Evolutionary conservation across 2,329 filamentous ascomycete species (phyloP).

Genomic region (Colletotrichum sp.): DNA sequence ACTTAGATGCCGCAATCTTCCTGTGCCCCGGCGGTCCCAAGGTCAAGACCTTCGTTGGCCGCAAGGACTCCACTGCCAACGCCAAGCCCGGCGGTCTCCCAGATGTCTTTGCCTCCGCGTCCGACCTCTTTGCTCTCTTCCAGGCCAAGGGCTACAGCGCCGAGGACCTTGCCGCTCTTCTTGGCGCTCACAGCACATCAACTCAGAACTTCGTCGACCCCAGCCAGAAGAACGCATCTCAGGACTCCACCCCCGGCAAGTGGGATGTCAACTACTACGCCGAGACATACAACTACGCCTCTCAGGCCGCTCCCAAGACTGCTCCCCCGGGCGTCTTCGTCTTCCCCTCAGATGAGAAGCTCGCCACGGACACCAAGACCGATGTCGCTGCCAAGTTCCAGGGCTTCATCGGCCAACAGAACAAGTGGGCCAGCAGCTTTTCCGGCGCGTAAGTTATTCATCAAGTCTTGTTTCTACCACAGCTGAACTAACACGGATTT

Average conservation of each 20-base stretch:
- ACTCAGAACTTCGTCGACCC: slow-evolving; percentile 50
- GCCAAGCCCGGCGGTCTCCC: slow-evolving; percentile 49
- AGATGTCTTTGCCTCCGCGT: slow-evolving; percentile 40
- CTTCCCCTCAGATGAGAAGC: slow-evolving; percentile 44
- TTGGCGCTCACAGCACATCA: slow-evolving; percentile 59
- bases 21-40: slow-evolving; percentile 51
- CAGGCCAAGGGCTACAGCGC: slow-evolving; percentile 55
- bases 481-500: slow-evolving; percentile 29
- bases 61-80: slow-evolving; percentile 45
- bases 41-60: slow-evolving; percentile 56
- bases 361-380: slow-evolving; percentile 36
- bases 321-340: slow-evolving; percentile 41
- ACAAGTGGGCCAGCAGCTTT: slow-evolving; percentile 12
- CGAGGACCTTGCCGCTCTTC: slow-evolving; percentile 54
- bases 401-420: slow-evolving; percentile 42
- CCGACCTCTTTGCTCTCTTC: slow-evolving; percentile 53
- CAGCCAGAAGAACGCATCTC: slow-evolving; percentile 44
- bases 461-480: slow-evolving; percentile 51
- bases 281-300: slow-evolving; percentile 37
- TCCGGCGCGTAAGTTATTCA: slow-evolving; percentile 24
- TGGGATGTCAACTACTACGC: slow-evolving; percentile 60
- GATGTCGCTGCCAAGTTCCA: slow-evolving; percentile 38
- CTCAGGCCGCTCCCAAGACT: slow-evolving; percentile 23
- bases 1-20: slow-evolving; percentile 50
- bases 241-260: slow-evolving; percentile 56